Evolutionary conservation across 306 rosid species (phyloP).

Genomic region (Fagus sylvatica): DNA sequence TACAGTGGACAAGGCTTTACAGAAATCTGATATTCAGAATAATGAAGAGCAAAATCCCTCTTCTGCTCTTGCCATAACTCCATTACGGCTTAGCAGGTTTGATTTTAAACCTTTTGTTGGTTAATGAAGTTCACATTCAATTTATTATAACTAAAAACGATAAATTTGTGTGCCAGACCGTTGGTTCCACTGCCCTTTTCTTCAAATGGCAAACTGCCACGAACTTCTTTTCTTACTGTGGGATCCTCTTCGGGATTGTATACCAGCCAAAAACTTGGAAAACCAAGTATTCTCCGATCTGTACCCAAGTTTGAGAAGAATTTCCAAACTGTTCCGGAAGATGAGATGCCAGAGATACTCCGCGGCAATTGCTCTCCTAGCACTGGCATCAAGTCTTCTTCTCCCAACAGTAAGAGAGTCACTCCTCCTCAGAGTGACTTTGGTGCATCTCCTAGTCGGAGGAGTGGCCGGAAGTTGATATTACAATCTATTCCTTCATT

Average conservation of each 20-base stretch:
- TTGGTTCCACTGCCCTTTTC: constrained; percentile 58
- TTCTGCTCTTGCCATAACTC: constrained; percentile 56
- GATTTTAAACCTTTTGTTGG: constrained; percentile 20
- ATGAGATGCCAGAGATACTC: constrained; percentile 64
- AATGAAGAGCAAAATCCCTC: constrained; percentile 55
- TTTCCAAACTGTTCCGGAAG: constrained; percentile 42
- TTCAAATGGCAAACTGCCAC: constrained; percentile 62
- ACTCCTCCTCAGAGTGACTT: constrained; percentile 63
- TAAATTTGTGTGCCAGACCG: constrained; percentile 39
- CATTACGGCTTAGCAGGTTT: constrained; percentile 65
- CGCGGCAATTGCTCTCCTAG: constrained; percentile 48
- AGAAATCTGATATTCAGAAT: constrained; percentile 48
- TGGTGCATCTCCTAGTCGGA: constrained; percentile 59
- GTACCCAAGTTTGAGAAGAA: constrained; percentile 52
- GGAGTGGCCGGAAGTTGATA: constrained; percentile 79
- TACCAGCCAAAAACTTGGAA: constrained; percentile 51
- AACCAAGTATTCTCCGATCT: constrained; percentile 45
- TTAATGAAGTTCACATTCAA: constrained; percentile 16
- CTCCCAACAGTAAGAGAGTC: constrained; percentile 88
- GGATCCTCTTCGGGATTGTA: constrained; percentile 56
- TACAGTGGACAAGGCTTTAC: constrained; percentile 44
- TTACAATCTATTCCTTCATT: constrained; percentile 83
- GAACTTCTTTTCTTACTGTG: constrained; percentile 58
- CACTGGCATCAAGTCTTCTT: constrained; percentile 61
- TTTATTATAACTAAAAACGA: constrained; percentile 14